A percentile compares a stretch with the other conserved stretches of the same genome.
Conservation (phyloP, 495 filamentous ascomycete species). For the Neurospora sp. region DNA sequence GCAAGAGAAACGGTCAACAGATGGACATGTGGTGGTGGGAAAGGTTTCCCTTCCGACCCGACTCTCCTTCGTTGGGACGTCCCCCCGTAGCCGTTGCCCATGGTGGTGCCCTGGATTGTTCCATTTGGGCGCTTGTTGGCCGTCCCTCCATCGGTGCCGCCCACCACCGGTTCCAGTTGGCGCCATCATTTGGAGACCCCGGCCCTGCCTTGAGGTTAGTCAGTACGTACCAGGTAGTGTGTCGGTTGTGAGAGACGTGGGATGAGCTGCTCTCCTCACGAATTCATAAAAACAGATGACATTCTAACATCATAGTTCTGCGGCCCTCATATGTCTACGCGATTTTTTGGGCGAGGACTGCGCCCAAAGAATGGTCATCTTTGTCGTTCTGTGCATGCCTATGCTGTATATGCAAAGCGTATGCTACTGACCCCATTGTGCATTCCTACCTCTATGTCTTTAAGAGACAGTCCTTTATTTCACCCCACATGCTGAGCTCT, state of each 20-base stretch:
- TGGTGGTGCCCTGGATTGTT: neutral
- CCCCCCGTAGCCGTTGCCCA: neutral
- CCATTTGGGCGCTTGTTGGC: neutral
- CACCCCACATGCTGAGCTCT: neutral
- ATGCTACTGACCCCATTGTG: neutral
- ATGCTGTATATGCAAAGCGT: neutral
- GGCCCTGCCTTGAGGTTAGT: neutral
- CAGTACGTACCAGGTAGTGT: no score
- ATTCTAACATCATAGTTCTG: neutral
- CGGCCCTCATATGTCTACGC: neutral
- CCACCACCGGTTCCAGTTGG: neutral
- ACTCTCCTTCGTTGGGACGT: neutral
- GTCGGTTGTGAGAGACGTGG: neutral
- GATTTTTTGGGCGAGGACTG: neutral
- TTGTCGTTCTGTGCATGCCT: neutral
- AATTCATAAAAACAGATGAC: neutral
- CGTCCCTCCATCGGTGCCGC: neutral
- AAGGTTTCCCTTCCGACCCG: neutral
- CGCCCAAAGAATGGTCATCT: neutral
- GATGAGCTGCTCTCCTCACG: neutral
- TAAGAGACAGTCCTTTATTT: neutral
- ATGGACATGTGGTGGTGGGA: neutral
- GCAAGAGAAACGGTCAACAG: neutral
- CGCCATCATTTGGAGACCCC: neutral
- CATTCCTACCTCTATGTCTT: neutral